Evolutionary conservation across 176 grass and related monocot genomes (phyloP), one percentile per base, ranked within the genome.

Genomic region (Elaeis guineensis): DNA sequence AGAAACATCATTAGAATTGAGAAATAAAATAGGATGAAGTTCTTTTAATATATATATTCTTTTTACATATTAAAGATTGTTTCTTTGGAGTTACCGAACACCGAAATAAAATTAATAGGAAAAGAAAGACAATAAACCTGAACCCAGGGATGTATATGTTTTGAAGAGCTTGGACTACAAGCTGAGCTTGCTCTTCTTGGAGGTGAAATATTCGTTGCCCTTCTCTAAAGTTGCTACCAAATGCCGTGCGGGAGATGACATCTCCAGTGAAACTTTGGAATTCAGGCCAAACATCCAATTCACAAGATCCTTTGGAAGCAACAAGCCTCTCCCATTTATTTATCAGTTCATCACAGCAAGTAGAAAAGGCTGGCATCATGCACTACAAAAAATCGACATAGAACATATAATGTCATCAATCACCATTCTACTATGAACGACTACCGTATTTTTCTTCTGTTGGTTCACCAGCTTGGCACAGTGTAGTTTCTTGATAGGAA

Each of bases 171-270:
- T 52, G 6, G 25, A 77, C 39, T 25, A 87, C 6, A 25, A 61
- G 62, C 17, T 69, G 23, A 23, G 25, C 23, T 61, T 70, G 72
- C 62, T 84, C 89, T 0, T 8, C 22, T 39, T 87, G 80, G 17
- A 93, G 59, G 44, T 78, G 62, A 44, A 87, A 93, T 66, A 93
- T 93, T 35, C 56, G 79, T 24, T 62, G 77, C 17, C 89, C 89
- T 76, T 93, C 77, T 15, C 72, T 51, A 25, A 70, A 87, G 61
- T 55, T 84, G 79, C 89, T 84, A 23, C 89, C 80, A 51, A 92
- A 92, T 29, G 88, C 88, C 0, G 83, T 77, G 25, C 69, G 63
- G 2, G 88, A 91, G 30, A 91, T 91, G 52, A 84, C 89, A 58
- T 84, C 89, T 53, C 83, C 90, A 1, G 82, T 89, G 23, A 95